Evolutionary conservation across 176 grass and related monocot species (phyloP), one percentile per base, ranked within the genome.

Genomic region (Aegilops tauschii): DNA sequence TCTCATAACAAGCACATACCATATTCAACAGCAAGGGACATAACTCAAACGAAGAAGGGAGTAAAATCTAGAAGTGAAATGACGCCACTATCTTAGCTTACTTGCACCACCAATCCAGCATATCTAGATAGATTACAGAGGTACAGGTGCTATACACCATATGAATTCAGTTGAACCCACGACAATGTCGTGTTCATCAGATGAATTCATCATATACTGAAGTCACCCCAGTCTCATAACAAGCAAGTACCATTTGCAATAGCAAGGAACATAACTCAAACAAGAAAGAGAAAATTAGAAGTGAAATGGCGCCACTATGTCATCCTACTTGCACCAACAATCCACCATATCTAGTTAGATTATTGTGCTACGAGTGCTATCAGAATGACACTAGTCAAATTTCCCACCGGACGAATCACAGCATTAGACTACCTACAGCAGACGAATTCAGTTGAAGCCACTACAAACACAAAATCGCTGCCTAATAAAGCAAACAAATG

Each of bases 301-400:
- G 20, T 52, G 65, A 84, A 84, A 40, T 18, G 45, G 35, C 16
- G 27, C 27, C 25, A 30, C 13, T 34, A 67, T 65, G 36, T 36
- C 36, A 69, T 49, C 32, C 34, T 83, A 50, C 10, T 88, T 79
- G 74, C 65, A 82, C 35, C 59, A 66, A 5, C 28, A 73, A 23
- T 73, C 71, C 23, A 74, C 1, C 40, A 56, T 78, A 70, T 70
- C 14, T 44, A 66, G 69, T 27, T 36, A 69, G 37, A 65, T 32
- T n/a, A 47, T 16, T 31, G 5, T 21, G 6, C 34, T 59, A 44
- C 11, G 67, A 11, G 5, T 36, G 35, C 25, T 61, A 47, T 30
- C 30, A 65, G 39, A 84, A 64, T 52, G 37, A 29, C 73, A 84
- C 25, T n/a, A 49, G 16, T 63, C 40, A 84, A 27, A 8, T 18